A percentile compares a stretch with the other conserved stretches of the same genome.
Evolutionary conservation across 2,329 filamentous ascomycete species (phyloP).

Genomic region (Albophoma yamanashiensis): DNA sequence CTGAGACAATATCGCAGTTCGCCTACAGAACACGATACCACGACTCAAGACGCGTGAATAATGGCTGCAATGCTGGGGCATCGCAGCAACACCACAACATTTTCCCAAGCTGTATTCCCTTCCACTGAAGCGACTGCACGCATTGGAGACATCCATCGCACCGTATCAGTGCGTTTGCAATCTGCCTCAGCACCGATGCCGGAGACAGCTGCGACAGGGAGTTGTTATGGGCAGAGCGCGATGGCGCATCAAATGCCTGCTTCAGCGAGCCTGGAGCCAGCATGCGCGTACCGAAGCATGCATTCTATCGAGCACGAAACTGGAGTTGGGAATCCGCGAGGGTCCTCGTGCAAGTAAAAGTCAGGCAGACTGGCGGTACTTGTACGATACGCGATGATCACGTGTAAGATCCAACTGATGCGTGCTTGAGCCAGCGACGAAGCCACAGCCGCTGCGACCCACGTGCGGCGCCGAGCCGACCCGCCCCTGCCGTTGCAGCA

Average conservation of each 20-base stretch:
- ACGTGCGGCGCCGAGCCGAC: slow-evolving; percentile 1
- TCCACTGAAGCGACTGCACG: background rate
- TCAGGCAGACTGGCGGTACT: background rate
- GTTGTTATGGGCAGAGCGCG: background rate
- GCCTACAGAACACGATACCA: background rate
- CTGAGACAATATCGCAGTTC: background rate
- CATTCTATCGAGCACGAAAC: background rate
- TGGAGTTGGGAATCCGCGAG: background rate
- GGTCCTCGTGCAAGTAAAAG: background rate
- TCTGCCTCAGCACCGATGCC: background rate
- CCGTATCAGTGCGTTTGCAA: background rate
- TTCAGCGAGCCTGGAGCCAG: background rate
- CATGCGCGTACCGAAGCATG: background rate
- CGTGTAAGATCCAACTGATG: background rate
- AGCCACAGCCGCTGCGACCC: background rate
- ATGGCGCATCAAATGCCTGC: background rate
- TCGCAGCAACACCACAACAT: background rate
- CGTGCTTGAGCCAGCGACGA: background rate
- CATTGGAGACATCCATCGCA: background rate
- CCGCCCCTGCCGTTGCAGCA: background rate
- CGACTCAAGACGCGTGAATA: background rate
- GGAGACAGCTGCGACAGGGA: background rate
- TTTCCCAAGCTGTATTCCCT: background rate
- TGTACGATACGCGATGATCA: background rate
- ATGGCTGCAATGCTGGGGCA: background rate